Percentiles rank a stretch among this genome's conserved stretches.
Evolutionary conservation across 306 rosid species (phyloP).

Genomic region (Coriaria nepalensis): DNA sequence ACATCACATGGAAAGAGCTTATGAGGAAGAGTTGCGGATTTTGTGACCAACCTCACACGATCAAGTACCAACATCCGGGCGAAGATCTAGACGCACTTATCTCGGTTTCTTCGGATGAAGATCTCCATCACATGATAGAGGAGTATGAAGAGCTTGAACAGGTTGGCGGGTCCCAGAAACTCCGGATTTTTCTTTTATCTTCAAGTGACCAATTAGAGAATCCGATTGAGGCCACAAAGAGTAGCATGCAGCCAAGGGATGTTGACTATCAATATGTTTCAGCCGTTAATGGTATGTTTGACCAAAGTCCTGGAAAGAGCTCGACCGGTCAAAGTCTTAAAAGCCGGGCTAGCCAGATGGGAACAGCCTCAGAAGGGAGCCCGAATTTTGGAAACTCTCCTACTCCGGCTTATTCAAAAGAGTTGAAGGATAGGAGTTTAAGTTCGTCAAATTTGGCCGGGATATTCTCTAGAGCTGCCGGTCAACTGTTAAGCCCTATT

Average conservation of each 20-base stretch:
- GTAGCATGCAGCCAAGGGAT: conserved; percentile 34
- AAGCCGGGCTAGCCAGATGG: conserved; percentile 47
- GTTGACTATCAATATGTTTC: conserved; percentile 56
- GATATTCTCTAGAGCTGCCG: conserved; percentile 22
- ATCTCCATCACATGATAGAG: conserved; percentile 83
- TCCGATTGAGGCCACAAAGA: conserved; percentile 33
- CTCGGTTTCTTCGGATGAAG: conserved; percentile 87
- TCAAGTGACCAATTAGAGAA: conserved; percentile 48
- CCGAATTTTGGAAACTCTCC: conserved; percentile 40
- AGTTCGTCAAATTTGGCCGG: conserved; percentile 30
- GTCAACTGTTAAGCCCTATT: conserved; percentile 34
- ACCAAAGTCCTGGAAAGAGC: conserved; percentile 42
- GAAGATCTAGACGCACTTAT: conserved; percentile 96
- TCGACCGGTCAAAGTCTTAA: conserved; percentile 40
- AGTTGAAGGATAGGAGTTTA: conserved; percentile 34
- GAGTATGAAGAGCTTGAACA: conserved; percentile 77
- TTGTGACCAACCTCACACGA: conserved; percentile 54
- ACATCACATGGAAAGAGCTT: conserved; percentile 45
- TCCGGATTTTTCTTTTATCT: conserved; percentile 72
- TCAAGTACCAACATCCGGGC: conserved; percentile 94
- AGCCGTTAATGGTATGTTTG: conserved; percentile 68
- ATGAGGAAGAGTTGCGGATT: conserved; percentile 50
- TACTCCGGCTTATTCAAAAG: conserved; percentile 32
- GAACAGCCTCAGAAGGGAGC: conserved; percentile 44
- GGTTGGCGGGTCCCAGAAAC: conserved; percentile 57